Evolutionary conservation across 2,329 filamentous ascomycete species (phyloP), one percentile per base, ranked within the genome.

Genomic region (Pseudogymnoascus sp.): DNA sequence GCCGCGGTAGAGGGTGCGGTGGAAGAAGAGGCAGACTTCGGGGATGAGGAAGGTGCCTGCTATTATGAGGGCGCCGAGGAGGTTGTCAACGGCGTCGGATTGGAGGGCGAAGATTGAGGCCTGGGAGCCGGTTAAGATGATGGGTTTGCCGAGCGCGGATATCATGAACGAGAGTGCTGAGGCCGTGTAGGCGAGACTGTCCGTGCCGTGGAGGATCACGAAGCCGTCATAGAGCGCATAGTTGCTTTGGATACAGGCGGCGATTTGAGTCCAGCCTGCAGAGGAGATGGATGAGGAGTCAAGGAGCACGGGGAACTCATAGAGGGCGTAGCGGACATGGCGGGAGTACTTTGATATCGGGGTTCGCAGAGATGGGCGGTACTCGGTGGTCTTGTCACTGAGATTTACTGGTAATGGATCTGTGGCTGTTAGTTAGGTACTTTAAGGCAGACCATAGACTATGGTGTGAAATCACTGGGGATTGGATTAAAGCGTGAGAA

Each of bases 161-260:
- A 90, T 78, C 87, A 90, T 90, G 77, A 90, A 90, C 69, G 85
- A 89, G 62, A 90, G 76, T 2, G 88, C 88, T 2, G 87, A 89
- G 68, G 82, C 84, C 6, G 87, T 89, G 72, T 90, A 90, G 12
- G 83, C 86, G 62, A 90, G 74, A 65, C 83, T 87, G 70, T 90
- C 87, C 1, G 87, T 90, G 41, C 87, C 87, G 70, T 90, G 87
- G 28, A 89, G 79, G n/a, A 90, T 79, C 2, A 90, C 86, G 68
- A 90, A 90, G 4, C 84, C 87, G 71, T 90, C 88, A 70, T 88
- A 90, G 0, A 85, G 78, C 19, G 81, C 81, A 72, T 90, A 90
- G 71, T 90, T 90, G 61, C 82, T 79, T 67, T 81, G 80, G 43
- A 90, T 81, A 1, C 71, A 72, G 8, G 65, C 65, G 0, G 87